Evolutionary conservation across 169 alveolate species (phyloP).

Genomic region (Plasmodium malariae): DNA sequence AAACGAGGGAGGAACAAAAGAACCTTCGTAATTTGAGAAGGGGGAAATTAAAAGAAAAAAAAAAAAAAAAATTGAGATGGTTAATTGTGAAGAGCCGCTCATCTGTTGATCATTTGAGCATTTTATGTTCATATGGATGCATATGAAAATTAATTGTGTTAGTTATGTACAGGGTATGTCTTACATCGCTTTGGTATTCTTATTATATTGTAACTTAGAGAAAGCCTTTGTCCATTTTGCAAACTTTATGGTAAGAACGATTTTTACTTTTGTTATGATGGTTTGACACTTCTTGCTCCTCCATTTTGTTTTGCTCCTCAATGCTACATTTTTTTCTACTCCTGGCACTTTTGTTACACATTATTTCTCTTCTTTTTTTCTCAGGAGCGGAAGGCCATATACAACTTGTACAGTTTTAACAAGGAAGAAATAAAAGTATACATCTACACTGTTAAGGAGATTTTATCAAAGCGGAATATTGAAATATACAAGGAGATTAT

Average conservation of each 20-base stretch:
- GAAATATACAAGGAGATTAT: conserved; percentile 65
- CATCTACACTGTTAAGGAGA: conserved; percentile 56
- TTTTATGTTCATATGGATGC: no score
- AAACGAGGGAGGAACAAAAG: no score
- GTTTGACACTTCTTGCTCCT: neutral
- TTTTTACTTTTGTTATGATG: neutral
- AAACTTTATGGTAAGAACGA: conserved; percentile 64
- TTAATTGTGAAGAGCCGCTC: no score
- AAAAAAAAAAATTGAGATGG: no score
- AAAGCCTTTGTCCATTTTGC: conserved; percentile 75
- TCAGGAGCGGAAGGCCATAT: conserved; percentile 53
- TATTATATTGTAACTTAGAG: conserved; percentile 52
- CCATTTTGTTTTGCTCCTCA: neutral
- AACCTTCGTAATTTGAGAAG: no score
- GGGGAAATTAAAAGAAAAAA: no score
- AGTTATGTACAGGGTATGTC: conserved; percentile 76
- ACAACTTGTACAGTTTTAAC: conserved; percentile 67
- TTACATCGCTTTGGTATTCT: conserved; percentile 63
- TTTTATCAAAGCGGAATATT: conserved; percentile 38
- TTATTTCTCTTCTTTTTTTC: neutral
- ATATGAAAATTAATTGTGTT: neutral
- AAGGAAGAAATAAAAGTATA: conserved; percentile 60
- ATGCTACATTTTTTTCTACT: neutral
- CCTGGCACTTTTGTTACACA: no score
- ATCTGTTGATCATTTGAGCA: no score